phyloP scores from a whole-genome alignment of 2,329 filamentous ascomycete genomes.

The Colletotrichum echinochloae region DNA sequence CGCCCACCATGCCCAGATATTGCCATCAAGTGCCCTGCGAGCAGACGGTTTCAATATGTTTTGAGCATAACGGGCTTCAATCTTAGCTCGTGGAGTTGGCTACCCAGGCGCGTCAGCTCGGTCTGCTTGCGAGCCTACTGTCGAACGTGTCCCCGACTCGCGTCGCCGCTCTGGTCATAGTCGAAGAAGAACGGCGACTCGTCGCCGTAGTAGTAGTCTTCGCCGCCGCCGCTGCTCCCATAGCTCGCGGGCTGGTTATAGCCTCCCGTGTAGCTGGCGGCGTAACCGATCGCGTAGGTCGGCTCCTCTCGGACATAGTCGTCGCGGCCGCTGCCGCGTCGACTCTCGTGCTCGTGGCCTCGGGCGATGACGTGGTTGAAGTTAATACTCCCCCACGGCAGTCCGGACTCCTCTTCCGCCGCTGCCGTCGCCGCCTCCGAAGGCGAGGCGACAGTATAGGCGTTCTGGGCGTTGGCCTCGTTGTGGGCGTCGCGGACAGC shows the following conservation, averaged over 20 bases:
- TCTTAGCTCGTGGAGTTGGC: too few relatives aligned
- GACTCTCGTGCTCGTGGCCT: conserved; percentile 63
- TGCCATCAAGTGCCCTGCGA: not conserved
- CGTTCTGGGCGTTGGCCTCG: conserved; percentile 70
- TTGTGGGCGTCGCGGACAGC: conserved; percentile 73
- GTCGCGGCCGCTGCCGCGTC: conserved; percentile 55
- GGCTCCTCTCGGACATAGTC: conserved; percentile 53
- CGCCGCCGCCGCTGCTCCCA: conserved; percentile 48
- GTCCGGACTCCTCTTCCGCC: conserved; percentile 69
- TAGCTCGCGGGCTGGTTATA: conserved; percentile 49
- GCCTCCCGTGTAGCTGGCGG: conserved; percentile 5
- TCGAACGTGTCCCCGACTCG: conserved; percentile 16
- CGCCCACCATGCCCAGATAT: not conserved
- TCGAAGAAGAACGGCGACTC: conserved; percentile 41
- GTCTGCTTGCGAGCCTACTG: not conserved
- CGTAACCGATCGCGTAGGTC: conserved; percentile 47
- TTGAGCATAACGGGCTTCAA: too few relatives aligned
- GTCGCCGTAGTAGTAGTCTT: conserved; percentile 51
- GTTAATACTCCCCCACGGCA: conserved; percentile 79
- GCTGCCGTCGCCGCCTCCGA: conserved; percentile 64
- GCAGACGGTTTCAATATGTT: too few relatives aligned
- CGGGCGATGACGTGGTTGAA: conserved; percentile 66
- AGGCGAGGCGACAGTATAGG: conserved; percentile 71
- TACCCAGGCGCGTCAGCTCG: not conserved
- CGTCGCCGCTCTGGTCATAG: conserved; percentile 39